phyloP scores from a whole-genome alignment of 1,284 basidiomycete species.

The Rhodotorula sp. region DNA sequence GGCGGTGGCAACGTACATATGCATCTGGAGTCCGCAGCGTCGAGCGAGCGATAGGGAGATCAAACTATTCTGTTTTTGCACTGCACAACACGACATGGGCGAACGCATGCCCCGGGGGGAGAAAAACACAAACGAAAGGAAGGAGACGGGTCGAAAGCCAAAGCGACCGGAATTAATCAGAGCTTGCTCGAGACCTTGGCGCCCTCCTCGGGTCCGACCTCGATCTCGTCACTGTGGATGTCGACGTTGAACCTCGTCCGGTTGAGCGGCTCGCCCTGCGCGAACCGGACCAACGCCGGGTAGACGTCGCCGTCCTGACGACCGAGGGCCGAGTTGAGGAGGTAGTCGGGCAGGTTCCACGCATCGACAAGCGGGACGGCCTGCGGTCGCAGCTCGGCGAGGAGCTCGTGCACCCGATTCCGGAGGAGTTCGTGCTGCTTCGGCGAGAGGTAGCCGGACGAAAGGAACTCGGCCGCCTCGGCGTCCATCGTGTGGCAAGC shows the following conservation, averaged over 20 bases:
- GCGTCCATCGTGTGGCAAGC: constrained; percentile 41
- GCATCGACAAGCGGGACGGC: constrained; percentile 48
- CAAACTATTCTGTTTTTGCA: no score
- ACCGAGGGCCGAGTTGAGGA: constrained; percentile 50
- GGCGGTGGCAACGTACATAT: no score
- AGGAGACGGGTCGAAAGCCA: no score
- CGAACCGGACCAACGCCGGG: constrained; percentile 40
- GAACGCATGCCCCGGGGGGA: no score
- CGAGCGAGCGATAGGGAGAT: no score
- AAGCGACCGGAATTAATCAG: no score
- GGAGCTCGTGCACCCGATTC: constrained; percentile 47
- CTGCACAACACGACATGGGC: no score
- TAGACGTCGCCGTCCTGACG: constrained; percentile 45
- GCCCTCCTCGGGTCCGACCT: constrained; percentile 32
- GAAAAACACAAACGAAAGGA: no score
- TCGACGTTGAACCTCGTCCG: constrained; percentile 49
- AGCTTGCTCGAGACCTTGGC: constrained; percentile 14
- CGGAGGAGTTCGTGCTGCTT: constrained; percentile 48
- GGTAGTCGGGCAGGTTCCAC: constrained; percentile 49
- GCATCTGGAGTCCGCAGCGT: no score
- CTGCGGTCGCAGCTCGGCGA: constrained; percentile 48
- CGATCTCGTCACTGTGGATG: constrained; percentile 43
- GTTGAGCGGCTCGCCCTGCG: constrained; percentile 42
- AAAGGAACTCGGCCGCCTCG: constrained; percentile 49
- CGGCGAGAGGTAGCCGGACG: constrained; percentile 48